A percentile compares a stretch with the other conserved stretches of the same genome.
Conservation (phyloP, 345 rosid genomes). For the Salix arbutifolia region DNA sequence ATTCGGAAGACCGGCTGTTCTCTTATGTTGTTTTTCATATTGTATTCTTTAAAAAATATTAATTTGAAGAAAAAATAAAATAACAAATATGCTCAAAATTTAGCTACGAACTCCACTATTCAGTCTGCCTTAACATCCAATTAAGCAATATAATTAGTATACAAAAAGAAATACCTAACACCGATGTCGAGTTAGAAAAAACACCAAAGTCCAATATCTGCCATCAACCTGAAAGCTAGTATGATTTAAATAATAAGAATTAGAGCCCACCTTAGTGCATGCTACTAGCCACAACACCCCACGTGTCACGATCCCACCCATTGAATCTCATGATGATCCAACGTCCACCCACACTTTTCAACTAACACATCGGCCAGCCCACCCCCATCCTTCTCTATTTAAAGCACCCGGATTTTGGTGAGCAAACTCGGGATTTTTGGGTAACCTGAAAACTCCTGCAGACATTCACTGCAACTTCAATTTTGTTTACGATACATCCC, state of each 20-base stretch:
- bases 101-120: not conserved
- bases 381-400: constrained; percentile 22
- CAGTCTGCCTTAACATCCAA: not conserved
- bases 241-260: not conserved
- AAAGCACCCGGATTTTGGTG: constrained; percentile 10
- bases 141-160: no score
- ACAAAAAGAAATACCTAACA: no score
- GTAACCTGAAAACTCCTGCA: constrained; percentile 19
- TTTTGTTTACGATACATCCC: not conserved
- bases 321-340: constrained; percentile 7
- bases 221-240: no score
- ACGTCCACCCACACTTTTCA: constrained; percentile 31
- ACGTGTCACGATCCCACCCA: constrained; percentile 20
- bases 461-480: no score
- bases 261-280: not conserved
- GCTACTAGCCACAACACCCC: not conserved
- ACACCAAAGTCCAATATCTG: no score
- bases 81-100: no score
- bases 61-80: no score
- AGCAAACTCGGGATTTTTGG: constrained; percentile 20
- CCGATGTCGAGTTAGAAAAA: no score
- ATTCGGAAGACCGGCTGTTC: no score
- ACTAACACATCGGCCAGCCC: constrained; percentile 39
- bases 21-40: no score
- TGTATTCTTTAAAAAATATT: no score